Percentiles rank a stretch among this genome's conserved stretches.
Conservation (phyloP, 2,329 filamentous ascomycete genomes). For the Claviceps arundinis region DNA sequence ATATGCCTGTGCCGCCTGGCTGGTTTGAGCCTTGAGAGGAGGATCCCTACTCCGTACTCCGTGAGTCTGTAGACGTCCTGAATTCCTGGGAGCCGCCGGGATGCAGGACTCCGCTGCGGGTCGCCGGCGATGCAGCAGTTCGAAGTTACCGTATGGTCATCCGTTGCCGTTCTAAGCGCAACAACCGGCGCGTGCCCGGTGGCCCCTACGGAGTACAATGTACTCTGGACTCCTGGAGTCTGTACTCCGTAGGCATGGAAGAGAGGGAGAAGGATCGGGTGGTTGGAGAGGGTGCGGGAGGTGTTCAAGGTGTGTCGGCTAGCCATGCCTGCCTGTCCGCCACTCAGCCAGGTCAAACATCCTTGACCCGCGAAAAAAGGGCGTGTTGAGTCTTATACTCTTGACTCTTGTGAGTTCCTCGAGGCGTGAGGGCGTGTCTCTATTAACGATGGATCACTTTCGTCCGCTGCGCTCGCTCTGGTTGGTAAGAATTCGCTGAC, state of each 20-base stretch:
- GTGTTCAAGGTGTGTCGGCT: neutral
- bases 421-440: neutral
- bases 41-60: neutral
- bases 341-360: neutral
- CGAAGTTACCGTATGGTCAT: conserved; percentile 4
- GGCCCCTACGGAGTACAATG: neutral
- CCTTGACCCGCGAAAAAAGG: neutral
- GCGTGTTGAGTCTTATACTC: neutral
- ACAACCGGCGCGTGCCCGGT: neutral
- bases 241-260: conserved; percentile 10
- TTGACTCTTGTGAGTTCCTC: no score
- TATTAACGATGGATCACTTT: neutral
- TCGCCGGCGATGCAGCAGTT: neutral
- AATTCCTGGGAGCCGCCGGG: neutral
- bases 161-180: conserved; percentile 15
- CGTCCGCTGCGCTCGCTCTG: no score
- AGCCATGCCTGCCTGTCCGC: neutral
- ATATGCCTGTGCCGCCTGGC: conserved; percentile 1
- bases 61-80: neutral
- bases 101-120: neutral
- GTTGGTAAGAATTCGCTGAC: neutral
- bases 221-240: no score
- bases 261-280: conserved; percentile 17
- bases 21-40: conserved; percentile 1
- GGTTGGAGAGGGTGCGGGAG: conserved; percentile 13